Base-by-base conservation (phyloP, 2,329 filamentous ascomycete genomes). In the Fusarium marasasianum region DNA sequence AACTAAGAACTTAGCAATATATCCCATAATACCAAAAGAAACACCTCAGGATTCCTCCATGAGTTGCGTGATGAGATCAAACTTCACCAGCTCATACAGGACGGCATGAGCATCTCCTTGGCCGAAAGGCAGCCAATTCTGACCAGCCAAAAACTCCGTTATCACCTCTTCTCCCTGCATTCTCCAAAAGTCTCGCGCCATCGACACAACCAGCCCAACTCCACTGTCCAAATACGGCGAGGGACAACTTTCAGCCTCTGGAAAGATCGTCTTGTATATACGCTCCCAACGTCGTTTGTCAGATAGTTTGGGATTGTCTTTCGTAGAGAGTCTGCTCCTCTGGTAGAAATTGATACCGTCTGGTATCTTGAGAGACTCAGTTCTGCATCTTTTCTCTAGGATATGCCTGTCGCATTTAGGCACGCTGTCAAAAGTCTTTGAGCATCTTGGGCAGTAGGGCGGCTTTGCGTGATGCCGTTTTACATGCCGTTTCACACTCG, bases 401-500 rank as follows among this genome's bases (percentile, higher is more conserved):
- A 59, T 59, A 3, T 59, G 56, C 3, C 26, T 20, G 26, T 59
- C 56, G 26, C 56, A 59, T 7, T 40, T 48, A 0, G 29, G 8
- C 8, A 51, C 56, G 10, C 5, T 59, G 1, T 8, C 33, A 2
- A 59, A 59, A 1, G 15, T 18, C 5, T 8, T 40, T 6, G 56
- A 40, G 26, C 56, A 59, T 1, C 22, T 59, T 1, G 56, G 56
- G 1, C 56, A 59, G 17, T 59, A 59, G 4, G 56, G 13, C 3
- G 44, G 56, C 1, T 4, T 24, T 1, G 22, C 4, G 7, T 59
- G 56, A 0, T 38, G n/a, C 0, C 26, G 35, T 6, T 24, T 10
- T 0, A 40, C 7, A 11, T 59, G 56, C 1, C 6, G 1, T 1
- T 14, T 40, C 3, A 59, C 35, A 4, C 7, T 38, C 15, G 4